Percentiles rank a stretch among this genome's conserved stretches.
Evolutionary conservation across 1,284 basidiomycete species (phyloP).

Genomic region (Coriolopsis trogii): DNA sequence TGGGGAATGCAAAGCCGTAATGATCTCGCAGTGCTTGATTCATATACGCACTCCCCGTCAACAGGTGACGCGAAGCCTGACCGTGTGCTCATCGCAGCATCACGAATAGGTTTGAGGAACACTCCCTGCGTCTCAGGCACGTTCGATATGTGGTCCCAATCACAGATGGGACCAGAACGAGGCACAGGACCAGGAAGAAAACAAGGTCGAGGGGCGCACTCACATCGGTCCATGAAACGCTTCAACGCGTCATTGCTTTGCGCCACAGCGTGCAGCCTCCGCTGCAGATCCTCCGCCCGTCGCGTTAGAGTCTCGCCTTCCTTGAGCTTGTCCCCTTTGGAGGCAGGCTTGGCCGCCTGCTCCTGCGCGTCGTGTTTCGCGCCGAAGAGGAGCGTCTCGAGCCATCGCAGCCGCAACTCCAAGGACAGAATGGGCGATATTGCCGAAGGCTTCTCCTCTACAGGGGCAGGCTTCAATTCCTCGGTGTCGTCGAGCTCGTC

Average conservation of each 20-base stretch:
- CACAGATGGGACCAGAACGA: slow-evolving; percentile 3
- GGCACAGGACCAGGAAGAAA: not conserved
- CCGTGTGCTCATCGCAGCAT: no score
- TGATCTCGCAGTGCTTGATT: no score
- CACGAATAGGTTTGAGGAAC: no score
- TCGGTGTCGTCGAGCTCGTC: slow-evolving; percentile 26
- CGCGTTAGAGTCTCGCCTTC: slow-evolving; percentile 57
- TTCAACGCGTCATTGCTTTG: slow-evolving; percentile 70
- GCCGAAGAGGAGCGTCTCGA: slow-evolving; percentile 74
- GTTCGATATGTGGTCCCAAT: no score
- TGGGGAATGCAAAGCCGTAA: no score
- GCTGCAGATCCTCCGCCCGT: slow-evolving; percentile 63
- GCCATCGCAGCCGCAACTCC: slow-evolving; percentile 72
- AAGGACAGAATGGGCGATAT: slow-evolving; percentile 69
- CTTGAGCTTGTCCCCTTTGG: slow-evolving; percentile 41
- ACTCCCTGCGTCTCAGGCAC: no score
- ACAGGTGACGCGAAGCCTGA: no score
- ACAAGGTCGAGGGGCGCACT: slow-evolving; percentile 29
- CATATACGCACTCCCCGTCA: no score
- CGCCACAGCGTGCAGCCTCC: slow-evolving; percentile 54
- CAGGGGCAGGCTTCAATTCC: slow-evolving; percentile 16
- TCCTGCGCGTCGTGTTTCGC: slow-evolving; percentile 50
- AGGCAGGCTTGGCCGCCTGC: slow-evolving; percentile 35
- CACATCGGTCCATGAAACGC: slow-evolving; percentile 75
- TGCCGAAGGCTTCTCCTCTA: slow-evolving; percentile 29